Percentiles rank a stretch among this genome's conserved stretches.
Conservation (phyloP, 23 red algal species). For the Agarophyton chilense region DNA sequence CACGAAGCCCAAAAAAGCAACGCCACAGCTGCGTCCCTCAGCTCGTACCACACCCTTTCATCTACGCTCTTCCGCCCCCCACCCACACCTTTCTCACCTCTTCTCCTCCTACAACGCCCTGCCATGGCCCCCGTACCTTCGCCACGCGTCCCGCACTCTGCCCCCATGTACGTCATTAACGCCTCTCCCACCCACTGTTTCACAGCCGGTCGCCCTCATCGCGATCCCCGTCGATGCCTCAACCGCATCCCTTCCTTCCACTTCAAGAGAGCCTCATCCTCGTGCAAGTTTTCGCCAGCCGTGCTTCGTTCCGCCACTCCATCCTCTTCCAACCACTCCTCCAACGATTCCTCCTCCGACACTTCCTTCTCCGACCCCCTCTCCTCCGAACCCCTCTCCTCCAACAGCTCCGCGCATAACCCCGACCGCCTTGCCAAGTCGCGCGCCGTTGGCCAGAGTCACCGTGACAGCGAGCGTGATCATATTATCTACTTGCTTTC, state of each 20-base stretch:
- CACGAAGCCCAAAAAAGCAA: too few species aligned
- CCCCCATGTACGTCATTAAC: slow-evolving; percentile 2
- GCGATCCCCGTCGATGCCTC: slow-evolving; percentile 1
- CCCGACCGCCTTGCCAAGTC: slow-evolving; percentile 42
- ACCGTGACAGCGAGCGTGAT: slow-evolving; percentile 61
- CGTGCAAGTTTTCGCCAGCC: neutral
- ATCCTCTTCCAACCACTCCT: neutral
- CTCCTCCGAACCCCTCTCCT: neutral
- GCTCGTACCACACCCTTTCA: too few species aligned
- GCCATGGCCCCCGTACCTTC: too few species aligned
- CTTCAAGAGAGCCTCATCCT: neutral
- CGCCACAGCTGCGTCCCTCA: too few species aligned
- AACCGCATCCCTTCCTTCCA: slow-evolving; percentile 19
- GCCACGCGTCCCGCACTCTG: too few species aligned
- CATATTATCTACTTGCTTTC: slow-evolving; percentile 32
- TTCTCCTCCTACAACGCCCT: too few species aligned
- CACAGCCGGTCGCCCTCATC: neutral
- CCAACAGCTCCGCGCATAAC: neutral
- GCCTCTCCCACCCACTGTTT: slow-evolving; percentile 19
- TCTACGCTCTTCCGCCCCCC: too few species aligned
- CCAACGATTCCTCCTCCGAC: neutral
- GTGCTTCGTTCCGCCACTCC: neutral
- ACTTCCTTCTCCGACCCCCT: too few species aligned
- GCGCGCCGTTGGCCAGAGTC: slow-evolving; percentile 46
- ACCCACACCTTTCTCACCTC: too few species aligned